A percentile compares a stretch with the other conserved stretches of the same genome.
Evolutionary conservation across 257 asterid genomes (phyloP).

Genomic region (Coffea eugenioides): DNA sequence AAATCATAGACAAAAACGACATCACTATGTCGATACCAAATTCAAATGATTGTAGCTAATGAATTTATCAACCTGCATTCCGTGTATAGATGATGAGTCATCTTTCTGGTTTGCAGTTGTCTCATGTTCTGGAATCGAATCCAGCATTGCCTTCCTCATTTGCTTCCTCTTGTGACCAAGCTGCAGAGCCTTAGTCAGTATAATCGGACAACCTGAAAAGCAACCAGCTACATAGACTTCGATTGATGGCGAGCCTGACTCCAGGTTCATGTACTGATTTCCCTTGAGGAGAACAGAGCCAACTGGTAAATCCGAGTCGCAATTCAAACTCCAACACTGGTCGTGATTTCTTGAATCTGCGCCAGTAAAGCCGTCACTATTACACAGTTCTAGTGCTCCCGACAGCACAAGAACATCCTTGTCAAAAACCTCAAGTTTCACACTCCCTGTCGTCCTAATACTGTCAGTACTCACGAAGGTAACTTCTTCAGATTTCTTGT

Average conservation of each 20-base stretch:
- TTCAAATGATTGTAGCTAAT: neutral
- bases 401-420: slow-evolving; percentile 42
- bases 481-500: slow-evolving; percentile 55
- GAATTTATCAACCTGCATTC: slow-evolving; percentile 42
- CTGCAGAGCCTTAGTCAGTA: slow-evolving; percentile 54
- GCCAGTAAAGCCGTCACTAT: slow-evolving; percentile 30
- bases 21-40: neutral
- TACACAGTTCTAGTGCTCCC: slow-evolving; percentile 46
- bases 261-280: slow-evolving; percentile 27
- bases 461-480: slow-evolving; percentile 70
- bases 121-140: slow-evolving; percentile 66
- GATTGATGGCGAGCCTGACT: slow-evolving; percentile 38
- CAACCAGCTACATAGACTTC: slow-evolving; percentile 78
- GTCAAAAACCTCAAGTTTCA: slow-evolving; percentile 57
- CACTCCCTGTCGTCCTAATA: slow-evolving; percentile 54
- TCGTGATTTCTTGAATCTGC: slow-evolving; percentile 37
- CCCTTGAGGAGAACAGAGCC: slow-evolving; percentile 37
- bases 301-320: slow-evolving; percentile 37
- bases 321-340: slow-evolving; percentile 52
- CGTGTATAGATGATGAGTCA: slow-evolving; percentile 27
- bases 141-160: slow-evolving; percentile 51
- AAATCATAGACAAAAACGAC: neutral
- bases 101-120: slow-evolving; percentile 29
- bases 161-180: slow-evolving; percentile 55
- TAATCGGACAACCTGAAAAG: slow-evolving; percentile 55